Conservation (phyloP, 176 grass and related monocot genomes). For the Alopecurus myosuroides region DNA sequence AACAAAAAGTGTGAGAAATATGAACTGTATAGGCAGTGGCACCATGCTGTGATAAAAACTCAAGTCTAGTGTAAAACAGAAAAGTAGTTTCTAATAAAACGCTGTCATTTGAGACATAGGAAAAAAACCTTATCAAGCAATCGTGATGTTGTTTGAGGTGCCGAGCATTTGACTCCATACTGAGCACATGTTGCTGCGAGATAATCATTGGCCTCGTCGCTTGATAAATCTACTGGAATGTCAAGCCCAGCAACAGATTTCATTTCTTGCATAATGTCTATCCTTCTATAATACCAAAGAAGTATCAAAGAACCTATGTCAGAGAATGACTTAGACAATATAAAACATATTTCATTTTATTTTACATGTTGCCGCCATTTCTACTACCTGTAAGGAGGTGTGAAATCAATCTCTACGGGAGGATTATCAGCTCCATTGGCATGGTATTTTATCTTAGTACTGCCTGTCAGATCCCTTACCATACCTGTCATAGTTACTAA, state of each 20-base stretch:
- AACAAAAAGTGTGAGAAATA: not conserved
- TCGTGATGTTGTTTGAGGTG: slow-evolving; percentile 75
- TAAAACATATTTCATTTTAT: not conserved
- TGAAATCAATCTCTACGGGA: slow-evolving; percentile 89
- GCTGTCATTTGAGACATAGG: not conserved
- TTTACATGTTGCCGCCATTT: not conserved
- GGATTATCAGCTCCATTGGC: slow-evolving; percentile 62
- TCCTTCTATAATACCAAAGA: slow-evolving; percentile 39
- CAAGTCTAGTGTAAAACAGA: not conserved
- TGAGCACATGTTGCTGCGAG: slow-evolving; percentile 56
- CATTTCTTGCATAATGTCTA: slow-evolving; percentile 79
- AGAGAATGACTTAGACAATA: not conserved
- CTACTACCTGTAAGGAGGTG: slow-evolving; percentile 69
- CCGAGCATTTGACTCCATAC: slow-evolving; percentile 78
- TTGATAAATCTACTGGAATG: slow-evolving; percentile 72
- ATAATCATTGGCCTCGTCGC: slow-evolving; percentile 55
- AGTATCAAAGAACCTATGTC: not conserved
- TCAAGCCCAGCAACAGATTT: slow-evolving; percentile 48
- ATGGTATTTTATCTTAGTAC: slow-evolving; percentile 83
- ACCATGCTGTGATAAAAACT: not conserved
- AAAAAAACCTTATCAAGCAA: slow-evolving; percentile 78
- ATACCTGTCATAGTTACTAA: slow-evolving; percentile 40
- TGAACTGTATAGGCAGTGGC: not conserved
- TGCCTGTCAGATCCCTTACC: slow-evolving; percentile 66
- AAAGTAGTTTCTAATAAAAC: not conserved